A percentile compares a stretch with the other conserved stretches of the same genome.
These are phyloP conservation scores for Barnettozyma siamensis DNA, from an alignment of 805 yeast genomes.

Conservation along the genomic window DNA sequence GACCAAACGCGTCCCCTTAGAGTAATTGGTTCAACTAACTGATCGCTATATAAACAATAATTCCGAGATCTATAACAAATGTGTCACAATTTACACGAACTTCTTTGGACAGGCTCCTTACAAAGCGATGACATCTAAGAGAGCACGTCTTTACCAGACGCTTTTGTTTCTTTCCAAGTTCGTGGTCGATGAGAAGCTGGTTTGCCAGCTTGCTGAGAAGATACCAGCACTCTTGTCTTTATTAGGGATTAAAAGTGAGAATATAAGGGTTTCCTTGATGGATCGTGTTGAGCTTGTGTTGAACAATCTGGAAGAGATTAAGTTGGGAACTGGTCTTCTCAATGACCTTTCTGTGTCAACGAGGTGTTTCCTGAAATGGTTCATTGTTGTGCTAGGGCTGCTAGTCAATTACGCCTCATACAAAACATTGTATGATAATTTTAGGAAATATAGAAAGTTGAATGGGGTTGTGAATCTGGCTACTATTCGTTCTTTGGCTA, in stretches of 20 bases:
- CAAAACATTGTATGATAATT: constrained; percentile 4
- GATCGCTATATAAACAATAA: too few species aligned
- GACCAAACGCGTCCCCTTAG: too few species aligned
- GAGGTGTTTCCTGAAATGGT: constrained; percentile 8
- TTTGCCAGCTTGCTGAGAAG: not conserved
- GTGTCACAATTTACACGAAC: not conserved
- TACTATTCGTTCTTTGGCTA: not conserved
- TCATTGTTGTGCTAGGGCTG: constrained; percentile 9
- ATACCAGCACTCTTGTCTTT: not conserved
- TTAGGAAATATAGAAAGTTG: constrained; percentile 1
- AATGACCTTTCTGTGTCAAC: constrained; percentile 5
- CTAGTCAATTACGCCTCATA: constrained; percentile 5
- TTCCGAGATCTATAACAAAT: too few species aligned
- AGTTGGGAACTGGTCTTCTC: not conserved
- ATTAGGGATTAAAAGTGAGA: constrained; percentile 1
- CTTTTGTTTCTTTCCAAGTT: constrained; percentile 6
- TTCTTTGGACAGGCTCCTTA: too few species aligned
- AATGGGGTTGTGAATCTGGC: not conserved
- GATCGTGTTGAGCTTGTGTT: constrained; percentile 3
- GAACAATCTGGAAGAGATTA: not conserved
- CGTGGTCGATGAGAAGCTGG: not conserved
- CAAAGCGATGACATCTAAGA: not conserved
- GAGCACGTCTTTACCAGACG: not conserved
- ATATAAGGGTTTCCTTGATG: constrained; percentile 3
- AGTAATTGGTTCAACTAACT: too few species aligned